Percentiles rank a stretch among this genome's conserved stretches.
phyloP scores from a whole-genome alignment of 2,329 filamentous ascomycete species.

The Achaetomium macrosporum region DNA sequence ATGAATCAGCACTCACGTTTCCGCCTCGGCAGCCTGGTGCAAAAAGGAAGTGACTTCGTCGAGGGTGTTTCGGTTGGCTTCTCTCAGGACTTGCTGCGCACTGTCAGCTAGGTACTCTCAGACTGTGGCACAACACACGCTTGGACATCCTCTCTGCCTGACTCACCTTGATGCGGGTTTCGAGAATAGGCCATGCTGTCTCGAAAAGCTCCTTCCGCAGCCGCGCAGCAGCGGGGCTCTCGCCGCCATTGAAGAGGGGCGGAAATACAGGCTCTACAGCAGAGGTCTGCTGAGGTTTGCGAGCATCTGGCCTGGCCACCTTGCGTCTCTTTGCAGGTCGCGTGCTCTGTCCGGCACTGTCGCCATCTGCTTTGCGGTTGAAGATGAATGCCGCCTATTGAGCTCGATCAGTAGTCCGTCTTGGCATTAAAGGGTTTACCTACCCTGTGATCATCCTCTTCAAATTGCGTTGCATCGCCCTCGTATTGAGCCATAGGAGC shows the following conservation, averaged over 20 bases:
- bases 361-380: slow-evolving; percentile 35
- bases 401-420: neutral
- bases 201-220: slow-evolving; percentile 57
- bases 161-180: slow-evolving; percentile 55
- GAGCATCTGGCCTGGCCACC: slow-evolving; percentile 35
- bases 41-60: slow-evolving; percentile 54
- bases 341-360: slow-evolving; percentile 18
- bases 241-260: slow-evolving; percentile 49
- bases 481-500: slow-evolving; percentile 17
- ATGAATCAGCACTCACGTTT: slow-evolving; percentile 21
- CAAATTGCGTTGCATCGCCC: slow-evolving; percentile 20
- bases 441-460: slow-evolving; percentile 44
- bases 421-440: neutral
- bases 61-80: slow-evolving; percentile 56
- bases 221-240: slow-evolving; percentile 42
- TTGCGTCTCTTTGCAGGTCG: slow-evolving; percentile 55
- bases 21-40: slow-evolving; percentile 28
- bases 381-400: slow-evolving; percentile 59
- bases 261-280: slow-evolving; percentile 36
- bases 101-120: neutral
- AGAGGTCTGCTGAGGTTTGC: slow-evolving; percentile 2
- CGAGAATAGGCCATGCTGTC: slow-evolving; percentile 58
- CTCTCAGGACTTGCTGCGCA: slow-evolving; percentile 48
- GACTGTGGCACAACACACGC: neutral
- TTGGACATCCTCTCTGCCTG: neutral